Evolutionary conservation across 345 rosid species (phyloP).

Genomic region (Linum lewisii): DNA sequence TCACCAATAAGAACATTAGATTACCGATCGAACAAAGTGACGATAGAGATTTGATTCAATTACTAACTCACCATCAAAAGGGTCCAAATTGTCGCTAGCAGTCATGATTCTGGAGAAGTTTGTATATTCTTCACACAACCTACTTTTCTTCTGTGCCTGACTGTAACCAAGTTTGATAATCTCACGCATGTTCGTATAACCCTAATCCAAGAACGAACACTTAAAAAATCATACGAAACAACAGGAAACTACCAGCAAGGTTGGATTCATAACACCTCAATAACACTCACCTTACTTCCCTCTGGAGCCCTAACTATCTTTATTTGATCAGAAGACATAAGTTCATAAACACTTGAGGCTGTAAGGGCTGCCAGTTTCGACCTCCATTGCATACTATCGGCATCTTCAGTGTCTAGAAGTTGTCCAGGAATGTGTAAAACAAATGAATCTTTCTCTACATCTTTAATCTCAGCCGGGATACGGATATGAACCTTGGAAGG

Average conservation of each 20-base stretch:
- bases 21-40: too few relatives aligned
- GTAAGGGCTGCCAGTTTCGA: constrained; percentile 66
- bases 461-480: constrained; percentile 57
- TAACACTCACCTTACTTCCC: constrained; percentile 70
- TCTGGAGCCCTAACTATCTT: constrained; percentile 73
- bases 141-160: constrained; percentile 63
- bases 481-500: constrained; percentile 59
- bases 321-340: constrained; percentile 89
- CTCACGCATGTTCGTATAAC: constrained; percentile 70
- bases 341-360: constrained; percentile 75
- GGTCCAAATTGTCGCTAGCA: constrained; percentile 58
- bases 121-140: constrained; percentile 50
- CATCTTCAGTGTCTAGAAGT: constrained; percentile 34
- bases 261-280: neutral
- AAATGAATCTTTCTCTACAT: constrained; percentile 68
- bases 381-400: constrained; percentile 39
- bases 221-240: constrained; percentile 2
- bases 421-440: constrained; percentile 51
- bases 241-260: neutral
- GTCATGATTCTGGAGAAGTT: constrained; percentile 54
- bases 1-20: constrained; percentile 10
- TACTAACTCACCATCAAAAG: constrained; percentile 60
- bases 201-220: constrained; percentile 32
- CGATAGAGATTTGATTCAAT: neutral
- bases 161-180: constrained; percentile 74